Evolutionary conservation across 495 filamentous ascomycete species (phyloP).

Genomic region (Hyaloscypha hepaticicola): DNA sequence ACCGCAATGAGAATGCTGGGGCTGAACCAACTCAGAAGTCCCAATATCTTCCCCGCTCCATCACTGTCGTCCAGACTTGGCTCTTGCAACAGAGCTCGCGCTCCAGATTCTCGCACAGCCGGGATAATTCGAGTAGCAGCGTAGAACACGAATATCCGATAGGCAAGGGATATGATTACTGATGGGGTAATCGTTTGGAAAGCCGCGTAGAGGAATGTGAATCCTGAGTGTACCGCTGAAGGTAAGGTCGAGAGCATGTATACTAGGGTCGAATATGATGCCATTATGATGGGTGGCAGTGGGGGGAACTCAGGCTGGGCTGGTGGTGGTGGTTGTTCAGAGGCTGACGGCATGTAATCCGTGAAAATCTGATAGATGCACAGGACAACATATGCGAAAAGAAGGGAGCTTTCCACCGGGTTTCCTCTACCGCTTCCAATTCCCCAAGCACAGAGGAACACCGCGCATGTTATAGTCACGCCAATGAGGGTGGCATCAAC

Average conservation of each 20-base stretch:
- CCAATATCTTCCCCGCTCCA: conserved; percentile 73
- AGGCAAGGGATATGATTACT: conserved; percentile 89
- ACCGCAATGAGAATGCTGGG: conserved; percentile 90
- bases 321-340: conserved; percentile 45
- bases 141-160: conserved; percentile 91
- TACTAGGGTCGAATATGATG: conserved; percentile 89
- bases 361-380: conserved; percentile 99
- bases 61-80: conserved; percentile 82
- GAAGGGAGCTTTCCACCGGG: conserved; percentile 89
- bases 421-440: conserved; percentile 94
- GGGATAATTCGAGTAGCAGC: conserved; percentile 95
- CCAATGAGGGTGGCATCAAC: conserved; percentile 94
- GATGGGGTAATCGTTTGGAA: conserved; percentile 92
- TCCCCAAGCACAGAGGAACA: conserved; percentile 90
- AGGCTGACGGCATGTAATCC: conserved; percentile 78
- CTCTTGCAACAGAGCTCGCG: conserved; percentile 77
- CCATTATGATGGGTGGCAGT: conserved; percentile 95
- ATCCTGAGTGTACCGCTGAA: conserved; percentile 75
- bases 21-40: conserved; percentile 85
- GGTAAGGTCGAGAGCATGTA: conserved; percentile 83
- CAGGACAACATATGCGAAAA: conserved; percentile 95
- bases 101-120: conserved; percentile 81
- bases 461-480: conserved; percentile 82
- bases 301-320: conserved; percentile 84
- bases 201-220: conserved; percentile 84